phyloP scores from a whole-genome alignment of 225 moss, liverwort and hornwort genomes.

The Rhytidiadelphus loreus region DNA sequence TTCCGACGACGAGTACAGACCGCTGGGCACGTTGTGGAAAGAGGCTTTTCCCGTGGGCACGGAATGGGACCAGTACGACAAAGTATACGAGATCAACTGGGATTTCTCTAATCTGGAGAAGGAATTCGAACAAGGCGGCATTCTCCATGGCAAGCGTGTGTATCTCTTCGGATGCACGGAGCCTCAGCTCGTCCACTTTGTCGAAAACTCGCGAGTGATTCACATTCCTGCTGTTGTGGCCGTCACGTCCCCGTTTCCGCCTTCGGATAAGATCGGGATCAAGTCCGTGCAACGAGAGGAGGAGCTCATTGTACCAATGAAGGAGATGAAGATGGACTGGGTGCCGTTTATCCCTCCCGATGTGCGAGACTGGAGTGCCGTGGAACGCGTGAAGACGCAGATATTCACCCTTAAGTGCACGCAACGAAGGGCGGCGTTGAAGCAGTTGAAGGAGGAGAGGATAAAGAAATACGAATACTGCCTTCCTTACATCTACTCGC shows the following conservation, averaged over 20 bases:
- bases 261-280: conserved; percentile 90
- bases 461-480: conserved; percentile 96
- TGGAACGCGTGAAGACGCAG: conserved; percentile 71
- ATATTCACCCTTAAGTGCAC: conserved; percentile 85
- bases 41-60: conserved; percentile 96
- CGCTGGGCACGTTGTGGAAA: conserved; percentile 74
- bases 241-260: conserved; percentile 81
- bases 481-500: conserved; percentile 87
- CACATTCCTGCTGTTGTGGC: conserved; percentile 92
- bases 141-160: conserved; percentile 56
- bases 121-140: conserved; percentile 72
- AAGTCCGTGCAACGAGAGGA: conserved; percentile 93
- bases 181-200: conserved; percentile 71
- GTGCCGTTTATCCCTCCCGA: conserved; percentile 77
- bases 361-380: conserved; percentile 61
- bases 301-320: conserved; percentile 89
- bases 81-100: conserved; percentile 84
- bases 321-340: conserved; percentile 99
- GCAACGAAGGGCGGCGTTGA: conserved; percentile 78
- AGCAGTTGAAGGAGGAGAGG: conserved; percentile 77
- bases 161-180: conserved; percentile 94
- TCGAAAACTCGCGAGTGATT: conserved; percentile 54
- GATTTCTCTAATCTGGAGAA: conserved; percentile 74
- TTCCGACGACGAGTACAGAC: conserved; percentile 16
- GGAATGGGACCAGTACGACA: conserved; percentile 98